Evolutionary conservation across 352 stramenopile genomes (phyloP).

Genomic region (Thalassiosira oceanica): DNA sequence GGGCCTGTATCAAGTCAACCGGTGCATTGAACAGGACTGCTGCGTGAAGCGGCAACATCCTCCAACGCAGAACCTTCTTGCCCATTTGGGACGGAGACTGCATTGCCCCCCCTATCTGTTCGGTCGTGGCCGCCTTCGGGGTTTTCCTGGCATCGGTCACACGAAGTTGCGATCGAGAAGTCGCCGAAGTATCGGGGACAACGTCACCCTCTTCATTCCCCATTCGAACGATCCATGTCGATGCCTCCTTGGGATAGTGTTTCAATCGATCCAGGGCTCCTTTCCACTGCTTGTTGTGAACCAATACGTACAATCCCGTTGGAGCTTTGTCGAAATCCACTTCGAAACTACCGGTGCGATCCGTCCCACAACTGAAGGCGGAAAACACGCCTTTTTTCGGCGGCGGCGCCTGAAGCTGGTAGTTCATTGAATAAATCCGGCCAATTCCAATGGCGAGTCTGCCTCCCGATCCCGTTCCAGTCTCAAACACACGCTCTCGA

Average conservation of each 20-base stretch:
- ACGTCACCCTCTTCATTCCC: neutral
- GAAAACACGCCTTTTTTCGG: no score
- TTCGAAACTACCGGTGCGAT: slow-evolving; percentile 6
- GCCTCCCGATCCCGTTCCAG: no score
- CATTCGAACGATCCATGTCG: slow-evolving; percentile 41
- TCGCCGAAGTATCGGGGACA: neutral
- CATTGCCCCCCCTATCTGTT: neutral
- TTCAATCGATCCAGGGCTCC: slow-evolving; percentile 34
- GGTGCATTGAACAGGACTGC: slow-evolving; percentile 63
- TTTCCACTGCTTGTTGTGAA: slow-evolving; percentile 71
- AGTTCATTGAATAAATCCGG: no score
- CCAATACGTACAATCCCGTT: slow-evolving; percentile 64
- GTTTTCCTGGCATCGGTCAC: neutral
- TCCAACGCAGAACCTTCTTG: slow-evolving; percentile 44
- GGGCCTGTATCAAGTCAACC: slow-evolving; percentile 37
- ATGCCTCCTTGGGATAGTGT: slow-evolving; percentile 35
- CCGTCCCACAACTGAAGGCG: slow-evolving; percentile 24
- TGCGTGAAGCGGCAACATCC: slow-evolving; percentile 71
- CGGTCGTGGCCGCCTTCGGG: slow-evolving; percentile 1
- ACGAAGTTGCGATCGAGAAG: neutral
- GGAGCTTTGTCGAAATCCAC: slow-evolving; percentile 71
- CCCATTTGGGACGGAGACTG: neutral
- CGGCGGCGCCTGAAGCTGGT: no score
- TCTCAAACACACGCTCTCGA: no score
- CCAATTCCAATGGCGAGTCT: no score